These are phyloP conservation scores for Talaromyces ruber DNA, from an alignment of 495 filamentous ascomycete species.

Conservation along the genomic window DNA sequence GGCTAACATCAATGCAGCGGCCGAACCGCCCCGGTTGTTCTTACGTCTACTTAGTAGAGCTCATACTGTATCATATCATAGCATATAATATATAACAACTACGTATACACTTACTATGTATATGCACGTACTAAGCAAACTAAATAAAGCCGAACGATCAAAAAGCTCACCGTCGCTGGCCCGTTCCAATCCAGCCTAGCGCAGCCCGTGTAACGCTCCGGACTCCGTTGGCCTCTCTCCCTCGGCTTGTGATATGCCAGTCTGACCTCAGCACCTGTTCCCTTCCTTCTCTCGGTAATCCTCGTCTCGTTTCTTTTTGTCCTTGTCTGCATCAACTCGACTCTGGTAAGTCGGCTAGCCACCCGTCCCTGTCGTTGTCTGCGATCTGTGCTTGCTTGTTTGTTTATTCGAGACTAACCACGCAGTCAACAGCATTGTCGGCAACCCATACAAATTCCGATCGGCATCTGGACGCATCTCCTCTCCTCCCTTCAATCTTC, in stretches of 20 bases:
- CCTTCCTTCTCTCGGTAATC: slow-evolving; percentile 9
- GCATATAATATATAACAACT: neutral
- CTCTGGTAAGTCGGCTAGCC: neutral
- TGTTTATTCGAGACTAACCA: neutral
- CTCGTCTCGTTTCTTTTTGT: neutral
- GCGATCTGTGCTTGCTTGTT: neutral
- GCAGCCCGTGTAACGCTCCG: neutral
- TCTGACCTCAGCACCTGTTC: neutral
- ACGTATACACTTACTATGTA: neutral
- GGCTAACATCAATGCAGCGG: neutral
- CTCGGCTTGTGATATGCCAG: slow-evolving; percentile 3
- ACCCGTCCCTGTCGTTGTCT: neutral
- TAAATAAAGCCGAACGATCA: neutral
- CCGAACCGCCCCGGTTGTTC: neutral
- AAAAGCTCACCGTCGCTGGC: neutral
- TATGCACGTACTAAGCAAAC: neutral
- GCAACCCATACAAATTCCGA: neutral
- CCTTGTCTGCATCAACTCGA: neutral
- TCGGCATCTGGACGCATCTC: neutral
- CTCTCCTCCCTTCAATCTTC: neutral
- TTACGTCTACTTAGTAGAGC: neutral
- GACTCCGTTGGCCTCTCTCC: neutral
- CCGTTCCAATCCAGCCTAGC: slow-evolving; percentile 8
- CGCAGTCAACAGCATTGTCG: neutral
- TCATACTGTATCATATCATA: slow-evolving; percentile 4